Conservation (phyloP, 106 monocot species). For the Narthecium ossifragum region DNA sequence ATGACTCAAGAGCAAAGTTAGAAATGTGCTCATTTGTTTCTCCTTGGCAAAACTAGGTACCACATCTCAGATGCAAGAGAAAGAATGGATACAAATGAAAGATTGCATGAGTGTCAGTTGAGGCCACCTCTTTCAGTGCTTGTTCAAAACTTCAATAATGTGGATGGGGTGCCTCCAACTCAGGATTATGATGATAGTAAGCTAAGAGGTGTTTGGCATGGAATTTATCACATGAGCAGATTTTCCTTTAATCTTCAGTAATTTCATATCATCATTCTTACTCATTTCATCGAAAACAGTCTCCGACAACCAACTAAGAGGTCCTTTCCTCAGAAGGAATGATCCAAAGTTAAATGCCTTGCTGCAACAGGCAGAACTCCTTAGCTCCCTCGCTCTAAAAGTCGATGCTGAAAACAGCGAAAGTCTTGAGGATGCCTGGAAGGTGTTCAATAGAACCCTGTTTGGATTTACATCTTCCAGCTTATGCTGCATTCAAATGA, state of each 20-base stretch:
- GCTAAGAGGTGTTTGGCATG: conserved; percentile 5
- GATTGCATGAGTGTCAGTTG: conserved; percentile 3
- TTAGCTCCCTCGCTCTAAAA: conserved; percentile 68
- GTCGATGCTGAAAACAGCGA: conserved; percentile 47
- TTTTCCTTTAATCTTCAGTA: neutral
- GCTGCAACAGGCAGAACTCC: conserved; percentile 76
- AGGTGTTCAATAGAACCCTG: conserved; percentile 32
- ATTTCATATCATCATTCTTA: neutral
- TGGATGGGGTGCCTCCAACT: conserved; percentile 3
- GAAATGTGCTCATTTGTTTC: too few species aligned
- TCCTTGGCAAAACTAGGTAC: conserved; percentile 24
- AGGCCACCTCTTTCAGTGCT: conserved; percentile 50
- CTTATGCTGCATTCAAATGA: neutral
- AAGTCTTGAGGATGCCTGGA: conserved; percentile 81
- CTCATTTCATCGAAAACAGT: conserved; percentile 8
- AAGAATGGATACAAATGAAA: conserved; percentile 11
- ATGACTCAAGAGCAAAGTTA: too few species aligned
- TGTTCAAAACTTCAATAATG: conserved; percentile 27
- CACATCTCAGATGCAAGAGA: conserved; percentile 15
- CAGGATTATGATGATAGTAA: conserved; percentile 5
- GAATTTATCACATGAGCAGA: conserved; percentile 10
- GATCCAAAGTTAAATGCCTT: conserved; percentile 76
- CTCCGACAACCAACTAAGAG: conserved; percentile 14
- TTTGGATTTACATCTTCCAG: neutral
- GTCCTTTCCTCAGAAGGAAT: conserved; percentile 52